phyloP scores from a whole-genome alignment of 441 rosid species.

The Metrosideros polymorpha region DNA sequence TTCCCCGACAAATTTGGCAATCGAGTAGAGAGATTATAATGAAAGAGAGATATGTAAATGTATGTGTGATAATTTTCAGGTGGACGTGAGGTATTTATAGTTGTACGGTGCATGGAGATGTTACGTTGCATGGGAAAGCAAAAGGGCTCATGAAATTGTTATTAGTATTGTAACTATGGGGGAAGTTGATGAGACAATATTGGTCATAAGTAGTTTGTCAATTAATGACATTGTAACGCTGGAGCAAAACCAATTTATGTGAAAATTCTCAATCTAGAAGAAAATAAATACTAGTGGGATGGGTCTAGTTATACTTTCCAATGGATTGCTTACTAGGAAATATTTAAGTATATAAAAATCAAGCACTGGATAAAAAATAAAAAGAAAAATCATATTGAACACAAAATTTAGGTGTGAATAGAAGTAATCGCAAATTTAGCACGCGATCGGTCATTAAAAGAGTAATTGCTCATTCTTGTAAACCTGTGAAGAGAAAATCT shows the following conservation, averaged over 20 bases:
- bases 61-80: neutral
- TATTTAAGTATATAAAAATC: neutral
- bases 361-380: neutral
- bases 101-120: neutral
- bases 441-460: neutral
- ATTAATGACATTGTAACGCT: neutral
- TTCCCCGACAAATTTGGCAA: neutral
- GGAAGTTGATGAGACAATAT: neutral
- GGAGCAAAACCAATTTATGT: neutral
- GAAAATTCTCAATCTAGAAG: neutral
- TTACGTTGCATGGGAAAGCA: neutral
- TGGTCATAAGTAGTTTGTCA: neutral
- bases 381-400: neutral
- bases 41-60: neutral
- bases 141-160: neutral
- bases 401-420: neutral
- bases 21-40: neutral
- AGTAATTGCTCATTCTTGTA: neutral
- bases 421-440: neutral
- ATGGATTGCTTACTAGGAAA: neutral
- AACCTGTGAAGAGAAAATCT: neutral
- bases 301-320: neutral
- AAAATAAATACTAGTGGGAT: neutral
- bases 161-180: neutral
- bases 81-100: neutral